Conservation (phyloP, 805 yeast species). For the Starmerella gropengiesseri region DNA sequence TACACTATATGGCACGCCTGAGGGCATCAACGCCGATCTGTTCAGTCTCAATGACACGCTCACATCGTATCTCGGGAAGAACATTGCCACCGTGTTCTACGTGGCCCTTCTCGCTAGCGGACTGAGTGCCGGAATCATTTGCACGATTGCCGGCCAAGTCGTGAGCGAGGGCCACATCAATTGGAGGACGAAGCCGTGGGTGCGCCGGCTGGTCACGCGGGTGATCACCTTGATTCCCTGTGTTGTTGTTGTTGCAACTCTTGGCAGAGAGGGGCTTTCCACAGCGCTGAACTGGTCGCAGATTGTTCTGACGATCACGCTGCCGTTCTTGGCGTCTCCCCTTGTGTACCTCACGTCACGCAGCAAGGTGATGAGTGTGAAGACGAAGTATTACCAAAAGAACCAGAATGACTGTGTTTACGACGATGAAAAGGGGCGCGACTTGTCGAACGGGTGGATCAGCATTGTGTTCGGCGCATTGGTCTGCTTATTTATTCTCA, state of each 20-base stretch:
- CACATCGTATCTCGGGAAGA: slow-evolving; percentile 49
- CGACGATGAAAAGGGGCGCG: slow-evolving; percentile 17
- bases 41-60: slow-evolving; percentile 64
- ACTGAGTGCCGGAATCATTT: slow-evolving; percentile 82
- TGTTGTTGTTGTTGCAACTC: slow-evolving; percentile 52
- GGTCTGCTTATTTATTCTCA: slow-evolving; percentile 62
- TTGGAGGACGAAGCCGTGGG: slow-evolving; percentile 74
- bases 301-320: slow-evolving; percentile 66
- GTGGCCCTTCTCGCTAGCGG: slow-evolving; percentile 76
- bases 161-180: slow-evolving; percentile 83
- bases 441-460: slow-evolving; percentile 46
- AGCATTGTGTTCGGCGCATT: slow-evolving; percentile 41
- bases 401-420: slow-evolving; percentile 1
- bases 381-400: slow-evolving; percentile 14
- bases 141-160: slow-evolving; percentile 88
- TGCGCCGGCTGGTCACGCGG: slow-evolving; percentile 67
- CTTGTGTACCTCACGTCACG: slow-evolving; percentile 69
- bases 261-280: slow-evolving; percentile 64
- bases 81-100: slow-evolving; percentile 77
- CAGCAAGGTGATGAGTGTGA: slow-evolving; percentile 49
- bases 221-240: slow-evolving; percentile 74
- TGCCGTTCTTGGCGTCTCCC: slow-evolving; percentile 81
- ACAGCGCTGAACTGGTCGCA: slow-evolving; percentile 75
- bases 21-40: slow-evolving; percentile 62
- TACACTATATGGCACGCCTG: slow-evolving; percentile 58